Percentiles rank a stretch among this genome's conserved stretches.
phyloP scores from a whole-genome alignment of 179 eudicot species.

The Spinacia oleracea region DNA sequence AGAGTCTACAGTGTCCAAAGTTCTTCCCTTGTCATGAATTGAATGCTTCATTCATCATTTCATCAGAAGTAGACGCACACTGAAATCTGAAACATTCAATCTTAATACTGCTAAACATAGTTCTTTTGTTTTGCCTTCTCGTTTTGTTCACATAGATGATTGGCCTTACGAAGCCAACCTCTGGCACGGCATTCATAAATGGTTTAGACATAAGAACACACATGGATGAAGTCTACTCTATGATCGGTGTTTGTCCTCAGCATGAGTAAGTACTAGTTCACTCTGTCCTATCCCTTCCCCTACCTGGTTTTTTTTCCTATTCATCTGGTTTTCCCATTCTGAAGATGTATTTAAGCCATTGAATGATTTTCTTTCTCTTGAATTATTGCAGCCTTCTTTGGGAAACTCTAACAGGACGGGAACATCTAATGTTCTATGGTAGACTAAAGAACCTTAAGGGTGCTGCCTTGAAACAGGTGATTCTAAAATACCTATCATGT shows the following conservation, averaged over 20 bases:
- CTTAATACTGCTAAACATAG: not conserved
- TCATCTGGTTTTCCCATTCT: not conserved
- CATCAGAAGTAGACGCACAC: not conserved
- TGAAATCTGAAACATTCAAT: not conserved
- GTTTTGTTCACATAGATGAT: constrained; percentile 50
- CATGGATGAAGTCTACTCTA: constrained; percentile 69
- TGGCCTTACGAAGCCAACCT: constrained; percentile 70
- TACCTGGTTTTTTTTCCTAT: not conserved
- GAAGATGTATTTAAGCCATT: not conserved
- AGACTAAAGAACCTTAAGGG: constrained; percentile 81
- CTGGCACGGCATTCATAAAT: constrained; percentile 71
- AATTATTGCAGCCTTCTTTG: constrained; percentile 59
- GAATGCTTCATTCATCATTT: not conserved
- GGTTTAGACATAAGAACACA: constrained; percentile 56
- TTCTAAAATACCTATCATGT: not conserved
- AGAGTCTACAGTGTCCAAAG: too few relatives aligned
- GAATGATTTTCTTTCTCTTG: not conserved
- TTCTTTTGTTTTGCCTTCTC: constrained; percentile 1
- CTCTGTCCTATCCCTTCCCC: not conserved
- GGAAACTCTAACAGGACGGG: constrained; percentile 74
- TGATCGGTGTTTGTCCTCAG: constrained; percentile 91
- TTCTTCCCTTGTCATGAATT: not conserved
- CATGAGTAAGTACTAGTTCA: constrained; percentile 58
- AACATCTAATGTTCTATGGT: constrained; percentile 80
- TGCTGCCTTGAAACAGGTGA: constrained; percentile 52